A percentile compares a stretch with the other conserved stretches of the same genome.
Evolutionary conservation across 768 basidiomycete genomes (phyloP).

Genomic region (Pholiota microspora): DNA sequence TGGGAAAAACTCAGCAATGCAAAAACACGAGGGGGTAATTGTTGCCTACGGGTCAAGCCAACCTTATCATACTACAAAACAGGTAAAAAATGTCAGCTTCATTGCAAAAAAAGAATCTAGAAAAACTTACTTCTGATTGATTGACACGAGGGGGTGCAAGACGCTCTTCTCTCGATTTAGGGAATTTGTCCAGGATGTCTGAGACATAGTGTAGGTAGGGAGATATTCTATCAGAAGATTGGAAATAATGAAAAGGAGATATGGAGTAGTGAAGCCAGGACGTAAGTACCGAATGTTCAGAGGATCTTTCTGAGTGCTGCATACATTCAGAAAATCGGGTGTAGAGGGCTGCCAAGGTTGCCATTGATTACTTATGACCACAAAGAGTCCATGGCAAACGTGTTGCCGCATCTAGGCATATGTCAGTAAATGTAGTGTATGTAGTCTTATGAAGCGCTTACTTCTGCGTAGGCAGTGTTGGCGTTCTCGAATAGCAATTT

Average conservation of each 20-base stretch:
- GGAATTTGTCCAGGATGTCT: constrained; percentile 56
- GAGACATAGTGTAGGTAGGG: constrained; percentile 56
- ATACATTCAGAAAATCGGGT: constrained; percentile 54
- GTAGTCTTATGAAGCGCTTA: constrained; percentile 26
- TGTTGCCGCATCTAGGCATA: constrained; percentile 58
- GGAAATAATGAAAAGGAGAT: constrained; percentile 7
- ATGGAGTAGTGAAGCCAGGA: neutral
- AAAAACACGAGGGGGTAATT: neutral
- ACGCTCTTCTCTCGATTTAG: constrained; percentile 70
- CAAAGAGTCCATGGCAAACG: constrained; percentile 64
- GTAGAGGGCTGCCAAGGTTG: constrained; percentile 61
- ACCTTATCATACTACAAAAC: constrained; percentile 76
- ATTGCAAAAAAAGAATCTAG: neutral
- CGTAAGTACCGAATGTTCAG: constrained; percentile 52
- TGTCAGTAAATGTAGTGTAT: neutral
- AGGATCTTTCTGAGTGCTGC: constrained; percentile 50
- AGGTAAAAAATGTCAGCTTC: neutral
- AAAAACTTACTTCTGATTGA: constrained; percentile 60
- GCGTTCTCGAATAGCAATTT: constrained; percentile 72
- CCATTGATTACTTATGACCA: constrained; percentile 63
- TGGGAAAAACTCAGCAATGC: constrained; percentile 13
- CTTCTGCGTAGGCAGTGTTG: constrained; percentile 85
- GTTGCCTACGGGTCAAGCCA: constrained; percentile 69
- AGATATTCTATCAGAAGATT: constrained; percentile 38
- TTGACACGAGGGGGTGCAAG: constrained; percentile 84